Evolutionary conservation across 345 rosid genomes (phyloP).

Genomic region (Eucalyptus tenuipes): DNA sequence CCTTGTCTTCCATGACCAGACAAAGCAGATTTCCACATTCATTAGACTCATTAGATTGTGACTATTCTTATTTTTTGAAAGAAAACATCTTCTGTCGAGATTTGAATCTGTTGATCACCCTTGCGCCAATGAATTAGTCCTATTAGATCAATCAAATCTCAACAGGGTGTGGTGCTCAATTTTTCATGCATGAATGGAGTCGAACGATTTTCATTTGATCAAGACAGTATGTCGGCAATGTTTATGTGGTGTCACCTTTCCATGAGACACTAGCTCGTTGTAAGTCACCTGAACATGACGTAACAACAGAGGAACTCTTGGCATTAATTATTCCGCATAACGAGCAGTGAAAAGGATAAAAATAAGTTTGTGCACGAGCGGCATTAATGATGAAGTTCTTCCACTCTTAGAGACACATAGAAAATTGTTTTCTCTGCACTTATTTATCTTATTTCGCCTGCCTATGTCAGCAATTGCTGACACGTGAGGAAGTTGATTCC

Average conservation of each 20-base stretch:
- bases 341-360: neutral
- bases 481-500: neutral
- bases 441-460: neutral
- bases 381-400: neutral
- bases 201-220: neutral
- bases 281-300: neutral
- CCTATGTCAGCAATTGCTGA: neutral
- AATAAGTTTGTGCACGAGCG: neutral
- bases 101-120: neutral
- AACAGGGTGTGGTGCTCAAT: neutral
- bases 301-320: neutral
- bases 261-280: neutral
- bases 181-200: neutral
- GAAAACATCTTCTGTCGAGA: neutral
- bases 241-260: neutral
- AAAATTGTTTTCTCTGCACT: neutral
- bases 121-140: neutral
- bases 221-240: neutral
- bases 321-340: neutral
- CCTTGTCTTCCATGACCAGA: neutral
- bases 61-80: neutral
- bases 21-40: neutral
- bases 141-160: neutral
- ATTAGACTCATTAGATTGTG: neutral
- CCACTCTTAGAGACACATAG: neutral